Base-by-base conservation (phyloP, 1,284 basidiomycete genomes). In the Irpex sp. region DNA sequence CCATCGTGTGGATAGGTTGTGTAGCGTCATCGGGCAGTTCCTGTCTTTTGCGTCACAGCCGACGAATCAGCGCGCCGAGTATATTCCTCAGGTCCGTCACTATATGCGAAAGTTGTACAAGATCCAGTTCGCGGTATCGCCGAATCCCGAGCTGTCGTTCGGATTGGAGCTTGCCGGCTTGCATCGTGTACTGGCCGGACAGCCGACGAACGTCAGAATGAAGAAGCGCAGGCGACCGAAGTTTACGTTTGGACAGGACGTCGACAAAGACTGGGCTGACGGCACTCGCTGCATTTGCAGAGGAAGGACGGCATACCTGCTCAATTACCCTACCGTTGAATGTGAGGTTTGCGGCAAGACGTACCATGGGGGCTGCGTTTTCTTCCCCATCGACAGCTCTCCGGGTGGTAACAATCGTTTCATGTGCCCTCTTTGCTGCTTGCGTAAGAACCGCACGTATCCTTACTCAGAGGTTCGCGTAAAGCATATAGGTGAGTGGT, bases 81-180 rank as follows among this genome's bases (percentile, higher is more conserved):
- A 88, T 69, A 86, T 93, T 53, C 83, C 87, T 9, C 91, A 92
- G 72, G 89, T 92, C 9, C 84, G 92, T 31, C 92, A 93, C 72
- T 93, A 88, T 71, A 92, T 93, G 89, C 87, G 91, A 68, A 93
- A 93, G 75, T 75, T 93, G 35, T 93, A 88, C 78, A 88, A 86
- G 75, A 88, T 93, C 58, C 90, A 92, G 72, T 93, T 93, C 70
- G 86, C 88, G 5, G 88, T 93, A 11, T 89, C 89, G 0, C 88
- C 90, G 1, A 87, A 83, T 64, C 86, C 86, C 0, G 89, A 92
- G 58, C 81, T 90, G 1, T 92, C 90, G 1, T 93, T 87, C 67
- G 90, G 90, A 8, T 78, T 93, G 21, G 90, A 93, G 70, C 81
- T 93, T 13, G 89, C 90, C 50, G 87, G 89, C 11, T 73, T 93